Percentiles rank a stretch among this genome's conserved stretches.
phyloP scores from a whole-genome alignment of 192 early-diverging fungal genomes.

The Rhizophagus clarus region DNA sequence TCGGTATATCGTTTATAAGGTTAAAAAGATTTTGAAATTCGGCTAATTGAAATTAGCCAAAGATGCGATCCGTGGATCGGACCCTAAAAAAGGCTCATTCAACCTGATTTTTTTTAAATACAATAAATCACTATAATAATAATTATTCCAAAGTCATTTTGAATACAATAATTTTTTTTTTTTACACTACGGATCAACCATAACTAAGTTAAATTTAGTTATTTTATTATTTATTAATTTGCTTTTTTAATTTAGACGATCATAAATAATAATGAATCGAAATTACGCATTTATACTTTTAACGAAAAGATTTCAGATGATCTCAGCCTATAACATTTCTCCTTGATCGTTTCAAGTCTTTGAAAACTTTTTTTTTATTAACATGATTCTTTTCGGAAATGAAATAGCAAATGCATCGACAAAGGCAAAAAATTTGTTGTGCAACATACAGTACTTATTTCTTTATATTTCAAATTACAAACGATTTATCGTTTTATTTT shows the following conservation, averaged over 20 bases:
- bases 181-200: too few relatives aligned
- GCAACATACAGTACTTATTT: too few relatives aligned
- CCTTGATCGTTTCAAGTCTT: neutral
- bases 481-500: too few relatives aligned
- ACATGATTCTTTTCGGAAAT: neutral
- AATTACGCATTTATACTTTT: neutral
- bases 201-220: too few relatives aligned
- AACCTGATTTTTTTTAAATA: neutral
- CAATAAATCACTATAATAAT: too few relatives aligned
- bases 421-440: too few relatives aligned
- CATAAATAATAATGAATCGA: neutral
- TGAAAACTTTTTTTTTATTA: neutral
- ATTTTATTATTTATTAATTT: too few relatives aligned
- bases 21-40: neutral
- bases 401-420: neutral
- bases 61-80: neutral
- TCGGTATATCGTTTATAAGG: neutral
- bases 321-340: neutral
- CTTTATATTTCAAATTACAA: too few relatives aligned
- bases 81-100: neutral
- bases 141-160: too few relatives aligned
- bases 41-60: neutral
- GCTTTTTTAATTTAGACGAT: neutral
- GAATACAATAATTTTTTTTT: too few relatives aligned
- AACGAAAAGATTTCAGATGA: neutral